Conservation (phyloP, 495 filamentous ascomycete genomes). For the Penicillium fimorum region DNA sequence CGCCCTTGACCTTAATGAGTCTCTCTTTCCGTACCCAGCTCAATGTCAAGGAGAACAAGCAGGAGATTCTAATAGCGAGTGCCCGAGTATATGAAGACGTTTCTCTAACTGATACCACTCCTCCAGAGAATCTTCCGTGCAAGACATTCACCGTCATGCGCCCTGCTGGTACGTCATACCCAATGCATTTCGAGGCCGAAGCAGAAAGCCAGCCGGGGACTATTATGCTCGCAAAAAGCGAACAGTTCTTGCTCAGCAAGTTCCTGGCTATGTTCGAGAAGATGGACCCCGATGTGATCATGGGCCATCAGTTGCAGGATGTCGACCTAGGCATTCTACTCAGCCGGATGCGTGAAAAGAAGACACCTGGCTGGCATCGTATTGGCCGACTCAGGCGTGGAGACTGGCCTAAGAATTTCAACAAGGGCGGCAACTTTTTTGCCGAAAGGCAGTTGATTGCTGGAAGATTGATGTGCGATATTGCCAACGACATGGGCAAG, state of each 20-base stretch:
- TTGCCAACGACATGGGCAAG: slow-evolving; percentile 95
- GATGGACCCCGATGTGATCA: slow-evolving; percentile 87
- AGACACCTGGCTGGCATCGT: slow-evolving; percentile 87
- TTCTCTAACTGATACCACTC: slow-evolving; percentile 80
- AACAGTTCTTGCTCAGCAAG: slow-evolving; percentile 76
- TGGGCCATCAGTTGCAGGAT: slow-evolving; percentile 95
- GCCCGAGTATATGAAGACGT: slow-evolving; percentile 91
- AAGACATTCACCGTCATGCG: slow-evolving; percentile 90
- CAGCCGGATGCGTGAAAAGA: slow-evolving; percentile 83
- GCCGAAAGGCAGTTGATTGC: slow-evolving; percentile 85
- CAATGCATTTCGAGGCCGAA: slow-evolving; percentile 78
- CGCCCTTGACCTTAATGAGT: slow-evolving; percentile 92
- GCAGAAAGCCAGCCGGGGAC: slow-evolving; percentile 67
- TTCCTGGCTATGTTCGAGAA: slow-evolving; percentile 85
- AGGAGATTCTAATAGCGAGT: slow-evolving; percentile 88
- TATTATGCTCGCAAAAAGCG: slow-evolving; percentile 76
- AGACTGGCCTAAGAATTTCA: slow-evolving; percentile 86
- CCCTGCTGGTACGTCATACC: slow-evolving; percentile 71
- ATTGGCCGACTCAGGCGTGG: slow-evolving; percentile 81
- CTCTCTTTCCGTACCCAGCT: slow-evolving; percentile 82
- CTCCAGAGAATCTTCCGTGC: slow-evolving; percentile 81
- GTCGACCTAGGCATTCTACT: slow-evolving; percentile 92
- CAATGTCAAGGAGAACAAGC: slow-evolving; percentile 92
- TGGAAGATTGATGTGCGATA: slow-evolving; percentile 87
- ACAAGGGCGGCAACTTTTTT: slow-evolving; percentile 85